A percentile compares a stretch with the other conserved stretches of the same genome.
These are phyloP conservation scores for Wickerhamomyces strasburgensis DNA, from an alignment of 805 yeast genomes.

Conservation along the genomic window DNA sequence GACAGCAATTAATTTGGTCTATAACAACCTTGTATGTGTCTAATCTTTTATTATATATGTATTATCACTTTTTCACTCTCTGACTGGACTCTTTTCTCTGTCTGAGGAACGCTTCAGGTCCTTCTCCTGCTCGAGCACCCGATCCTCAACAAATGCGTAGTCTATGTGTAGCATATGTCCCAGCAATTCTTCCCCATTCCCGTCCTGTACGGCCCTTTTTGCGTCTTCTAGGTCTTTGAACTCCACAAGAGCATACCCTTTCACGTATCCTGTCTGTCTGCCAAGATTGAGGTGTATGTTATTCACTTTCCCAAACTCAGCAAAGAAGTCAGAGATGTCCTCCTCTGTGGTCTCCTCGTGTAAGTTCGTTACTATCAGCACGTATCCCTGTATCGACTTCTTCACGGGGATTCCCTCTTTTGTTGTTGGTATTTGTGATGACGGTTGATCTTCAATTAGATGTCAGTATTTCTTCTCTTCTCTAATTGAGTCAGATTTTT, in stretches of 20 bases:
- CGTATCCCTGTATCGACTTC: conserved; percentile 35
- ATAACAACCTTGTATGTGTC: no score
- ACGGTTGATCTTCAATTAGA: no score
- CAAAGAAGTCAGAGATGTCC: conserved; percentile 35
- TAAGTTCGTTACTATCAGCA: conserved; percentile 33
- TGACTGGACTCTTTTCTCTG: no score
- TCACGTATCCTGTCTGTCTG: conserved; percentile 34
- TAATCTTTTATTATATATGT: no score
- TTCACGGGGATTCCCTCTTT: conserved; percentile 11
- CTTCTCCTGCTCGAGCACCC: not conserved
- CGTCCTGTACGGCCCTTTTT: conserved; percentile 27
- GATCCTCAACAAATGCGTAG: conserved; percentile 34
- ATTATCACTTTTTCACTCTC: no score
- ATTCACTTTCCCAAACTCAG: conserved; percentile 36
- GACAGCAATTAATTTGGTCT: no score
- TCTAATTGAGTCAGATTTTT: no score
- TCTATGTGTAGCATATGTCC: conserved; percentile 31
- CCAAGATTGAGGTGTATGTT: conserved; percentile 38
- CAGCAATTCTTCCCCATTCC: conserved; percentile 28
- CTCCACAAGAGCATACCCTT: conserved; percentile 39
- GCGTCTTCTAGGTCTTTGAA: conserved; percentile 31
- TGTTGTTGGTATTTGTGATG: conserved; percentile 8
- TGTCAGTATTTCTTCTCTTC: no score
- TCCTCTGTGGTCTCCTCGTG: conserved; percentile 45
- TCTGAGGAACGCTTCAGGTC: no score